Evolutionary conservation across 768 basidiomycete species (phyloP).

Genomic region (Termitomyces bulborhizus): DNA sequence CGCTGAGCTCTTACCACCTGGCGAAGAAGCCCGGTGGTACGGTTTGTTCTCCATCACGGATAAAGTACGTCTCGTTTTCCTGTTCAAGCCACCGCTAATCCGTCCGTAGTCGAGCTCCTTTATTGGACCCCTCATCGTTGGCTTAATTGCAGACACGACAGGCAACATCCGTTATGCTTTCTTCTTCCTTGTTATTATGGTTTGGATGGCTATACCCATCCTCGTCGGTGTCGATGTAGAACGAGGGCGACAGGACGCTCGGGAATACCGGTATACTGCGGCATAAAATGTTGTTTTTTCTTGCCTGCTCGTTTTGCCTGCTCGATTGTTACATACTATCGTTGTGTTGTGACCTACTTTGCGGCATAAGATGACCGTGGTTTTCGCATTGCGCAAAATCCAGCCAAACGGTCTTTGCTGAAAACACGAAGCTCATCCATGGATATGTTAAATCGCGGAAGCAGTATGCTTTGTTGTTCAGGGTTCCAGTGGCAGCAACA

Average conservation of each 20-base stretch:
- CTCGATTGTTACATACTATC: not conserved
- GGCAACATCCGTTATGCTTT: constrained; percentile 92
- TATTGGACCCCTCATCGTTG: constrained; percentile 85
- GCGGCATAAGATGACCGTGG: not conserved
- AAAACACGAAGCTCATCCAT: not conserved
- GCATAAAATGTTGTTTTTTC: not conserved
- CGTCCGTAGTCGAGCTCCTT: constrained; percentile 80
- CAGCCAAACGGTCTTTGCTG: not conserved
- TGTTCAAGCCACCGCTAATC: not conserved
- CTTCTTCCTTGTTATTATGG: constrained; percentile 79
- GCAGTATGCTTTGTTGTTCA: too few relatives aligned
- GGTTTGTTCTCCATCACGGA: constrained; percentile 88
- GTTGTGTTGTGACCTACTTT: not conserved
- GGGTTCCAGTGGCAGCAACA: too few relatives aligned
- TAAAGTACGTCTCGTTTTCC: constrained; percentile 46
- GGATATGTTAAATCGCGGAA: too few relatives aligned
- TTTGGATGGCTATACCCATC: constrained; percentile 76
- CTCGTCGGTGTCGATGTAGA: constrained; percentile 67
- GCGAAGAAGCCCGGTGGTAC: constrained; percentile 88
- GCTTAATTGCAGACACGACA: constrained; percentile 79
- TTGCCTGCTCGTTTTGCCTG: not conserved
- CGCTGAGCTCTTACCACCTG: constrained; percentile 78
- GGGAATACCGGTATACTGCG: constrained; percentile 27
- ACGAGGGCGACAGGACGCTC: constrained; percentile 48
- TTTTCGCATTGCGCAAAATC: not conserved